phyloP scores from a whole-genome alignment of 139 green algal species.

The Yamagishiella unicocca region DNA sequence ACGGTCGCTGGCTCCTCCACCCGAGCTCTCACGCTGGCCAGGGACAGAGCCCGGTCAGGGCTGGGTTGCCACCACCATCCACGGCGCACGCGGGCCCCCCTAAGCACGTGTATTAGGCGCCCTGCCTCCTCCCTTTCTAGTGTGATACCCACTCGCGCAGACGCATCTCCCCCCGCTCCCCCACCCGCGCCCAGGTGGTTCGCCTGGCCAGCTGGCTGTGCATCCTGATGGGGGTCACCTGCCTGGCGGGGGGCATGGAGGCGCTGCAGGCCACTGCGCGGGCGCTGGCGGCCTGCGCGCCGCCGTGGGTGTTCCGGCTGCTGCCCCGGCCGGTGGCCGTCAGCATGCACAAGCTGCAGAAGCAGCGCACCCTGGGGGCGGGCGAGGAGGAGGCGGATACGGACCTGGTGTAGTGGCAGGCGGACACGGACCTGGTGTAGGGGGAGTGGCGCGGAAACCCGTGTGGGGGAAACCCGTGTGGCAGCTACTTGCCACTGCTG shows the following conservation, averaged over 20 bases:
- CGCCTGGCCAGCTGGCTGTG: slow-evolving; percentile 70
- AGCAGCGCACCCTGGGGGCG: background rate
- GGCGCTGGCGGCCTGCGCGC: background rate
- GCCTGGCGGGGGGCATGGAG: slow-evolving; percentile 60
- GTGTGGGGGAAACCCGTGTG: no score
- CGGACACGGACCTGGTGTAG: background rate
- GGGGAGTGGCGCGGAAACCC: no score
- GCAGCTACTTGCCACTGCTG: no score
- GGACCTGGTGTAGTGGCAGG: background rate
- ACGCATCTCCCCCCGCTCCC: background rate
- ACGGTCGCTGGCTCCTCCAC: no score
- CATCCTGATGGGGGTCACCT: slow-evolving; percentile 69
- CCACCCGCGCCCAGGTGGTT: slow-evolving; percentile 10
- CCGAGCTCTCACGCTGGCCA: no score
- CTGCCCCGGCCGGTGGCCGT: slow-evolving; percentile 26
- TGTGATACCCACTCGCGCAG: background rate
- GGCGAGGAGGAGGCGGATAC: background rate
- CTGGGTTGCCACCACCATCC: no score
- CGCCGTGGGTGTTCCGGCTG: slow-evolving; percentile 3
- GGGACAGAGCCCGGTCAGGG: no score
- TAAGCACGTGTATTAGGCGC: background rate
- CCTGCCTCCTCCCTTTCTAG: background rate
- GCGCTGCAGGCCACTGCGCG: slow-evolving; percentile 18
- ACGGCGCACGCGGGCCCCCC: no score
- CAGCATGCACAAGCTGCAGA: background rate